Percentiles rank a stretch among this genome's conserved stretches.
Evolutionary conservation across 1,284 basidiomycete genomes (phyloP).

Genomic region (Afroboletus lepidellus): DNA sequence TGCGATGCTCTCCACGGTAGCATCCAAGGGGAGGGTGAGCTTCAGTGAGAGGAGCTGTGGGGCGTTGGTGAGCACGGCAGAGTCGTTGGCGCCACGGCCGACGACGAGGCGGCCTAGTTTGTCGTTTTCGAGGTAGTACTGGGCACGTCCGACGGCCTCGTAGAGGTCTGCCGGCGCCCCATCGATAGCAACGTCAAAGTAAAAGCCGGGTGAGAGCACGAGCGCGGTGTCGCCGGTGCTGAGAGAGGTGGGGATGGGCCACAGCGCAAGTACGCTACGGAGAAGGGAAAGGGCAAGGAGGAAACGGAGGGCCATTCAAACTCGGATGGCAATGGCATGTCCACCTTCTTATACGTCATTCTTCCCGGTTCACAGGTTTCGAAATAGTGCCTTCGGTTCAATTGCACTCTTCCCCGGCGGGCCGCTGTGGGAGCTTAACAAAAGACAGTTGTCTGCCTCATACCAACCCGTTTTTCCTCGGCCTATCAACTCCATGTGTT

Average conservation of each 20-base stretch:
- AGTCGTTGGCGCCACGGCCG: slow-evolving; percentile 48
- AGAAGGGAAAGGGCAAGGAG: slow-evolving; percentile 15
- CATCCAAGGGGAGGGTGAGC: slow-evolving; percentile 41
- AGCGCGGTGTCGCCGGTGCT: slow-evolving; percentile 51
- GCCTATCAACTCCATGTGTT: too few species aligned
- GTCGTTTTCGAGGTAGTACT: slow-evolving; percentile 44
- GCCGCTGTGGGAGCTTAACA: neutral
- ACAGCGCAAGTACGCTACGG: slow-evolving; percentile 31
- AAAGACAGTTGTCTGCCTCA: neutral
- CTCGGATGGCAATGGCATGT: too few species aligned
- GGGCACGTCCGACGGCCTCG: slow-evolving; percentile 42
- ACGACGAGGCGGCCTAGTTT: slow-evolving; percentile 50
- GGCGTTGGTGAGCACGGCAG: slow-evolving; percentile 30
- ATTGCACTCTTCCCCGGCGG: too few species aligned
- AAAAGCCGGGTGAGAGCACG: slow-evolving; percentile 48
- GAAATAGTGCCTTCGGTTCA: too few species aligned
- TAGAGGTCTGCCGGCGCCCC: slow-evolving; percentile 44
- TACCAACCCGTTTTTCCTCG: too few species aligned
- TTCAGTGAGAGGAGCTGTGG: slow-evolving; percentile 36
- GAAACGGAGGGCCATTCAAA: neutral
- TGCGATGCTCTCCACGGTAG: slow-evolving; percentile 42
- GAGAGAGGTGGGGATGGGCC: slow-evolving; percentile 62
- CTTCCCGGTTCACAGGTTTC: neutral
- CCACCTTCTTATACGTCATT: too few species aligned
- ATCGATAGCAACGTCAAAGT: slow-evolving; percentile 41